Evolutionary conservation across 306 rosid genomes (phyloP).

Genomic region (Cucumis sativus): Cucumber_9930_V3 NC_026657.2:25308501-25309000

Average conservation of each 20-base stretch:
- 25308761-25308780: no score
- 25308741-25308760: neutral
- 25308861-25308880: constrained; percentile 2
- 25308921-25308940: constrained; percentile 1
- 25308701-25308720: constrained; percentile 32
- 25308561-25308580: constrained; percentile 87
- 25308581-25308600: constrained; percentile 64
- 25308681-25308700: constrained; percentile 13
- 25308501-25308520: constrained; percentile 30
- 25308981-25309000: constrained; percentile 16
- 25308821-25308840: neutral
- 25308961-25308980: constrained; percentile 34
- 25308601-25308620: constrained; percentile 65
- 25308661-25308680: constrained; percentile 11
- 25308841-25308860: neutral
- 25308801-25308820: neutral
- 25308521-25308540: constrained; percentile 60
- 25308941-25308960: constrained; percentile 35
- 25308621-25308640: constrained; percentile 27
- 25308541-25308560: constrained; percentile 91
- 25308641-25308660: neutral
- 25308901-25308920: neutral
- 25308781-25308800: neutral
- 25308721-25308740: neutral
- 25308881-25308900: neutral